Percentiles rank a stretch among this genome's conserved stretches.
These are phyloP conservation scores for Cordyceps cateniannulata DNA, from an alignment of 2,329 filamentous ascomycete genomes.

Conservation along the genomic window DNA sequence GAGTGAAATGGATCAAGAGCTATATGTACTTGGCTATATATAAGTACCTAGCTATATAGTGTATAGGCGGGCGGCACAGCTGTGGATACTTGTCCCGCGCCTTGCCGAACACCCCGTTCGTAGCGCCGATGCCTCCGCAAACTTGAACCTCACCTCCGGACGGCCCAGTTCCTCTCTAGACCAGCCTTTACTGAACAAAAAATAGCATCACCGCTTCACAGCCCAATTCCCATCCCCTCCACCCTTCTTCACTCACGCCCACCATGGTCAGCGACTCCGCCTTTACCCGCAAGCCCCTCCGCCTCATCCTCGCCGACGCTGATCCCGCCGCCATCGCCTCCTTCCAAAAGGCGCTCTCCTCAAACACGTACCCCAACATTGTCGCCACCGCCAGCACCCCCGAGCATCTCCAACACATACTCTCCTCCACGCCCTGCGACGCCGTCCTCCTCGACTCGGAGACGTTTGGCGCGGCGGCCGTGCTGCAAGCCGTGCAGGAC, in stretches of 20 bases:
- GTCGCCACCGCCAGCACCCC: neutral
- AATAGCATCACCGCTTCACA: no score
- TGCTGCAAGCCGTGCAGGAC: neutral
- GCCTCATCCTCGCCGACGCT: neutral
- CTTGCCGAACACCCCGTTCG: no score
- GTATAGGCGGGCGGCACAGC: no score
- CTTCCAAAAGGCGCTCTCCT: neutral
- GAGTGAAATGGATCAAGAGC: no score
- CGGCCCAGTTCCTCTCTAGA: no score
- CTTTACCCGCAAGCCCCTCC: neutral
- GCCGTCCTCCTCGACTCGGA: neutral
- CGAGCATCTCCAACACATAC: neutral
- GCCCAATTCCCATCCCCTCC: no score
- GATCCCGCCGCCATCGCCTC: neutral
- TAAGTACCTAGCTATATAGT: no score
- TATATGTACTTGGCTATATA: no score
- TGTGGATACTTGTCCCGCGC: no score
- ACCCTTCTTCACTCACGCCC: slow-evolving; percentile 17
- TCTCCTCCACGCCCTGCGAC: neutral
- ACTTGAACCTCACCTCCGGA: no score
- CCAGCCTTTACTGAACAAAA: no score
- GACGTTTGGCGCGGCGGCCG: neutral
- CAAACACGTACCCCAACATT: neutral
- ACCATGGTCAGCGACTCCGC: slow-evolving; percentile 27
- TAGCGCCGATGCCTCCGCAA: no score